Evolutionary conservation across 768 basidiomycete species (phyloP), one percentile per base, ranked within the genome.

Genomic region (Leccinum sublutescens): DNA sequence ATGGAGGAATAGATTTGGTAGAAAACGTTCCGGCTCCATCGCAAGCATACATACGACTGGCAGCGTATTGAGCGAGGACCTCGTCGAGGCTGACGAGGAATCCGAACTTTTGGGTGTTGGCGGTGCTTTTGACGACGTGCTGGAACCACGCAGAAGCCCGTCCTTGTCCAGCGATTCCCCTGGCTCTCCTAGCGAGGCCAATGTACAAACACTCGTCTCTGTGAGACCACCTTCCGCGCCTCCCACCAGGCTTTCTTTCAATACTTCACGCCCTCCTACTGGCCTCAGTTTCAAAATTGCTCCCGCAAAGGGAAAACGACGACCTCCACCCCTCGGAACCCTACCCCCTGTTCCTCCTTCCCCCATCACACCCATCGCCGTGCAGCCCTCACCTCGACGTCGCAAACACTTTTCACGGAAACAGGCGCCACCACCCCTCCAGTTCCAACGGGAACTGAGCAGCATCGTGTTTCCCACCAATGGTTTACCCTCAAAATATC

Each of bases 1-100:
- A 1, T 87, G 87, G 86, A 79, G 83, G 66, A 83, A 71, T 62
- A 85, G 84, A 52, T 90, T 86, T 66, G 81, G 79, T 40, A 86
- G 89, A 62, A 88, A 86, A 68, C 87, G 91, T 49, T 80, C 88
- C 8, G 88, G 82, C 2, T 93, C 91, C 15, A 78, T 86, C 48
- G 86, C 88, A n/a, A 91, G 89, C 67, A 84, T 81, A 67, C 76
- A 75, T 62, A 90, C 89, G 1, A 79, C 72, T 40, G 82, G 82
- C 65, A 93, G 91, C 69, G 75, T 88, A 45, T 70, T 91, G 47
- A 92, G 89, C 68, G 91, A 93, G 70, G 80, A 93, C 54, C 82
- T 92, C 9, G 83, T 93, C 10, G 91, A 92, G 67, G 89, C 89
- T 62, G 89, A 91, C 21, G 91, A 93, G 69, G 89, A 93, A 68